Conservation (phyloP, 164 flowering plant species). For the Buxus sempervirens region DNA sequence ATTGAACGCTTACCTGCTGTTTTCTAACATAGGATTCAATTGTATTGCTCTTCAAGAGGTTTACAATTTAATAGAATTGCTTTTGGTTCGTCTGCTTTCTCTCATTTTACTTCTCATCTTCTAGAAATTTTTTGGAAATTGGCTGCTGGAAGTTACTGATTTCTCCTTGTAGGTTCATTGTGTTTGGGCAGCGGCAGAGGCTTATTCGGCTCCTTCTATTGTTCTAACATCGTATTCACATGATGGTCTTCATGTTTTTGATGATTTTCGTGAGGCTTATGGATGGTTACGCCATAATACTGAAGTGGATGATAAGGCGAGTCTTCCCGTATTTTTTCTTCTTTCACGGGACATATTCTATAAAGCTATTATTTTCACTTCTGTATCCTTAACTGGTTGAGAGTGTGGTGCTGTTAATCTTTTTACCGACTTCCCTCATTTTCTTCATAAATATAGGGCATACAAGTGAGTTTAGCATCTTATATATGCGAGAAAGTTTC, state of each 20-base stretch:
- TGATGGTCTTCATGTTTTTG: slow-evolving; percentile 97
- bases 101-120: neutral
- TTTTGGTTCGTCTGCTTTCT: neutral
- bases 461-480: neutral
- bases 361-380: neutral
- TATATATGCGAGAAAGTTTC: neutral
- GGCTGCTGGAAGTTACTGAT: slow-evolving; percentile 3
- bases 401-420: neutral
- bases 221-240: slow-evolving; percentile 81
- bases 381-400: neutral
- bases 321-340: slow-evolving; percentile 11
- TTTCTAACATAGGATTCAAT: neutral
- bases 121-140: neutral
- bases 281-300: slow-evolving; percentile 97
- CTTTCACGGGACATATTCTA: neutral
- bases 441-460: neutral
- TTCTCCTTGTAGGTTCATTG: slow-evolving; percentile 66
- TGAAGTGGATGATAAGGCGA: slow-evolving; percentile 94
- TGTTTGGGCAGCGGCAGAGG: slow-evolving; percentile 99
- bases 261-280: slow-evolving; percentile 99
- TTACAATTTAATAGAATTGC: neutral
- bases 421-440: neutral
- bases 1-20: neutral
- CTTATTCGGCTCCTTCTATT: slow-evolving; percentile 98
- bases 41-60: neutral